Percentiles rank a stretch among this genome's conserved stretches.
Conservation (phyloP, 345 rosid genomes). For the Salix purpurea region DNA sequence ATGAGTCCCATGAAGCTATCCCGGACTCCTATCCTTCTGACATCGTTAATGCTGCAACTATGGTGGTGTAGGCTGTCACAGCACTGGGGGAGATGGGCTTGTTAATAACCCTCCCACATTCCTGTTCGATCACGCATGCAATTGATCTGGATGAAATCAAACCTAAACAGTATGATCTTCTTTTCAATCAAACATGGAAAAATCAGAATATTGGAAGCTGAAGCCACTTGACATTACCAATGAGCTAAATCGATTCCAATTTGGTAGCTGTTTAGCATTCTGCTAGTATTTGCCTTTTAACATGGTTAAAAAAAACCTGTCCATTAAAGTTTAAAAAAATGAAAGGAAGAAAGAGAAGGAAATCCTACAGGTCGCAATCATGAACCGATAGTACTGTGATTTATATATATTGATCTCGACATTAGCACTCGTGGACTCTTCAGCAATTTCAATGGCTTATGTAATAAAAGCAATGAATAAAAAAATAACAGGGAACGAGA, state of each 20-base stretch:
- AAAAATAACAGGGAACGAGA: background rate
- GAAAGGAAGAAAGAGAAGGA: background rate
- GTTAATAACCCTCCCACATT: too few relatives aligned
- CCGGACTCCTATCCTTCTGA: too few relatives aligned
- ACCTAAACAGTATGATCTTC: background rate
- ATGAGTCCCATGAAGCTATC: too few relatives aligned
- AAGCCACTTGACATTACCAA: background rate
- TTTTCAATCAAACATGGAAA: background rate
- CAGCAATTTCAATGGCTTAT: constrained; percentile 1
- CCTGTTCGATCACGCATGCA: too few relatives aligned
- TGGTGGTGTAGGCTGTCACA: too few relatives aligned
- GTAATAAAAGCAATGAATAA: background rate
- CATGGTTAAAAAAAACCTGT: background rate
- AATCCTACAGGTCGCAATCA: constrained; percentile 22
- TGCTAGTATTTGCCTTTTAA: background rate
- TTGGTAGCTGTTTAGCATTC: background rate
- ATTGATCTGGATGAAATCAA: background rate
- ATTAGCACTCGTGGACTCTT: background rate
- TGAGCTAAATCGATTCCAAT: background rate
- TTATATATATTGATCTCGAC: constrained; percentile 11
- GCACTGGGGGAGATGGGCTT: too few relatives aligned
- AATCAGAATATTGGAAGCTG: background rate
- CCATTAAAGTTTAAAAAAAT: background rate
- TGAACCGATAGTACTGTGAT: background rate
- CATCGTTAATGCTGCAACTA: too few relatives aligned